phyloP scores from a whole-genome alignment of 768 basidiomycete genomes.

The Xerocomellus dryophilus region DNA sequence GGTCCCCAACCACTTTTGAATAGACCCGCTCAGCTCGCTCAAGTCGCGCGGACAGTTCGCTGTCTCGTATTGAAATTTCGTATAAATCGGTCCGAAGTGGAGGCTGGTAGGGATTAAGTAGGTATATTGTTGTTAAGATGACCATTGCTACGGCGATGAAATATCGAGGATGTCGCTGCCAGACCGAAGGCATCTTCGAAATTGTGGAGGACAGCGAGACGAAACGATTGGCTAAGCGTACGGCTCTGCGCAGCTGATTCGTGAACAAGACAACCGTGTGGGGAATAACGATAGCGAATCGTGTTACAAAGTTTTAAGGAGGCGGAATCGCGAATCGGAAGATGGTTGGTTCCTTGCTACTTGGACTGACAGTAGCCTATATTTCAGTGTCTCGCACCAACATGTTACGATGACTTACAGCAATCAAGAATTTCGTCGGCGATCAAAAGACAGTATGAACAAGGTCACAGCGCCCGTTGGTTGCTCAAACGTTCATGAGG shows the following conservation, averaged over 20 bases:
- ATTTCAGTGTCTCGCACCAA: neutral
- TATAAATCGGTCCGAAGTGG: slow-evolving; percentile 23
- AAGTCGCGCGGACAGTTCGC: slow-evolving; percentile 39
- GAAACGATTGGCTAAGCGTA: slow-evolving; percentile 6
- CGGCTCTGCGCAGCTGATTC: slow-evolving; percentile 3
- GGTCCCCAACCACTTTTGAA: slow-evolving; percentile 37
- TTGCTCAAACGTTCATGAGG: slow-evolving; percentile 24
- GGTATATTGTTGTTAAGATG: slow-evolving; percentile 44
- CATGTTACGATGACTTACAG: slow-evolving; percentile 14
- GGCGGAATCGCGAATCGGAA: neutral
- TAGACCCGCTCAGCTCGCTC: slow-evolving; percentile 47
- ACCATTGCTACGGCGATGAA: slow-evolving; percentile 41
- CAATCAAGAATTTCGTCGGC: neutral
- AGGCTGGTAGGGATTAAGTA: slow-evolving; percentile 40
- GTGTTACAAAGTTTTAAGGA: slow-evolving; percentile 11
- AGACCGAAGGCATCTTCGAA: slow-evolving; percentile 28
- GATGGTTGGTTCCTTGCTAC: slow-evolving; percentile 3
- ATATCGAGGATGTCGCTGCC: slow-evolving; percentile 54
- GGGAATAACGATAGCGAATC: slow-evolving; percentile 13
- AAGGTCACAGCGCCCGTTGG: neutral
- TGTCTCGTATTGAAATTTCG: slow-evolving; percentile 30
- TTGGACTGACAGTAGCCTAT: neutral
- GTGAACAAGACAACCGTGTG: slow-evolving; percentile 6
- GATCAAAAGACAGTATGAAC: slow-evolving; percentile 5
- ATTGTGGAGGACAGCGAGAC: neutral